phyloP scores from a whole-genome alignment of 805 yeast genomes.

The Wickerhamomyces pijperi region DNA sequence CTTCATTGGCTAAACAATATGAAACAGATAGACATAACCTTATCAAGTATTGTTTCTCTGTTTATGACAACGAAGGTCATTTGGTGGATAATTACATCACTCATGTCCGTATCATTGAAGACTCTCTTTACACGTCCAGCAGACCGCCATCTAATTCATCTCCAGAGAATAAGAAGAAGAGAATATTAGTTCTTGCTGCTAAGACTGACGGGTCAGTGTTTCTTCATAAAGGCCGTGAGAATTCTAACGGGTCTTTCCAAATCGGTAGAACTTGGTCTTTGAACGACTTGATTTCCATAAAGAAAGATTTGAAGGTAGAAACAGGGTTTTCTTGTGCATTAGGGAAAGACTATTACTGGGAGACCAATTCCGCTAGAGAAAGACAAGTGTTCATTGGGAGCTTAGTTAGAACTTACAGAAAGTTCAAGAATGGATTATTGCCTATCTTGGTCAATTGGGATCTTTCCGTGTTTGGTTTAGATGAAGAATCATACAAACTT shows the following conservation, averaged over 20 bases:
- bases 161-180: constrained; percentile 40
- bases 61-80: constrained; percentile 29
- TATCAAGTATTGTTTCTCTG: constrained; percentile 38
- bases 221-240: constrained; percentile 79
- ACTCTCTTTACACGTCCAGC: constrained; percentile 52
- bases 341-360: constrained; percentile 82
- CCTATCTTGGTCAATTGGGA: constrained; percentile 49
- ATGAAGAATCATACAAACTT: constrained; percentile 23
- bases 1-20: constrained; percentile 42
- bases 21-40: constrained; percentile 42
- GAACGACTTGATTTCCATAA: constrained; percentile 51
- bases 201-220: constrained; percentile 58
- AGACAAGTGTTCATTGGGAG: constrained; percentile 47
- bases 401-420: constrained; percentile 39
- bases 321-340: constrained; percentile 50
- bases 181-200: constrained; percentile 47
- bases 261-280: constrained; percentile 91
- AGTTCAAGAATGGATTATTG: constrained; percentile 42
- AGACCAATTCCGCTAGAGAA: constrained; percentile 44
- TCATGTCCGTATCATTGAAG: constrained; percentile 69
- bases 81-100: constrained; percentile 54
- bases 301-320: constrained; percentile 38
- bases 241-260: constrained; percentile 63
- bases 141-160: constrained; percentile 54
- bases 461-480: constrained; percentile 26